phyloP scores from a whole-genome alignment of 2,329 filamentous ascomycete species.

The Orbilia oligospora region DNA sequence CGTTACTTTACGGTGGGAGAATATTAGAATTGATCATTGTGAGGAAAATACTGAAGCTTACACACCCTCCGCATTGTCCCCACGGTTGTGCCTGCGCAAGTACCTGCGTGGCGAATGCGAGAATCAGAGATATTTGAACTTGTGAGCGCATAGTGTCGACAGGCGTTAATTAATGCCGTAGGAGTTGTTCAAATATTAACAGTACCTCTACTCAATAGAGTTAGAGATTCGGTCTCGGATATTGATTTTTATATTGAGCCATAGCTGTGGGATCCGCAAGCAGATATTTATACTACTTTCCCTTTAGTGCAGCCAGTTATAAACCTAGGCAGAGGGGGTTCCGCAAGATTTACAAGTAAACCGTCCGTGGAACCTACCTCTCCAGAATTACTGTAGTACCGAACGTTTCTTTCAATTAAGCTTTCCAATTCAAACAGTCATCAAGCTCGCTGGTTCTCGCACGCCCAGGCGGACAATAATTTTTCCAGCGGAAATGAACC shows the following conservation, averaged over 20 bases:
- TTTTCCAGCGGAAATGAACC: conserved; percentile 19
- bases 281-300: neutral
- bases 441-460: neutral
- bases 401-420: no score
- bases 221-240: neutral
- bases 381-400: neutral
- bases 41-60: neutral
- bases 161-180: neutral
- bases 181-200: neutral
- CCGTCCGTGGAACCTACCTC: neutral
- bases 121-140: conserved; percentile 15
- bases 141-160: conserved; percentile 18
- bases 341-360: neutral
- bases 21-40: neutral
- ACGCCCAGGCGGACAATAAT: conserved; percentile 35
- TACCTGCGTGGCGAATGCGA: conserved; percentile 22
- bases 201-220: neutral
- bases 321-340: neutral
- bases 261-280: neutral
- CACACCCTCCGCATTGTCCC: conserved; percentile 68
- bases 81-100: conserved; percentile 66
- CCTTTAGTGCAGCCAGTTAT: neutral
- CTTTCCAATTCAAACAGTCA: neutral
- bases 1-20: neutral
- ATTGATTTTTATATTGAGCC: neutral